Evolutionary conservation across 139 green algal genomes (phyloP), one percentile per base, ranked within the genome.

Genomic region (Parachlorella kessleri): DNA sequence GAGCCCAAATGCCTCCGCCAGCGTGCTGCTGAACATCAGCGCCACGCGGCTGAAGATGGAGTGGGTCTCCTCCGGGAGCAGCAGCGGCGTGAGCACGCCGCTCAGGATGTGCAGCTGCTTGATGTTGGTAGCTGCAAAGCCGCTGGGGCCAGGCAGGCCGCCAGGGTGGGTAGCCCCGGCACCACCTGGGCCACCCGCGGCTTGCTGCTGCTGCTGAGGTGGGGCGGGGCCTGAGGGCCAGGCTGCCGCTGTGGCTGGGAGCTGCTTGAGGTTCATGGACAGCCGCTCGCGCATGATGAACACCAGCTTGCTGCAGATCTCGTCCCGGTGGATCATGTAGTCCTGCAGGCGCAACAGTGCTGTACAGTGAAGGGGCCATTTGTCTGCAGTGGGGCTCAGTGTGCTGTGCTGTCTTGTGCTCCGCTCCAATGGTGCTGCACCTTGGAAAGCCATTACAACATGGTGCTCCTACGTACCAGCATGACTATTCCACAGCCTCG

Each of bases 241-340:
- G 26, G 28, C 38, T 18, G 86, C 84, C 2, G 86, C 81, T 41
- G 92, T 80, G 0, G 54, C 68, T 0, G 87, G 86, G 39, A 97
- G 87, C 71, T 88, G 70, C 66, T 85, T 84, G 26, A 89, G 68
- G 68, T 86, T 85, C 14, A 84, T 55, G n/a, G 42, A 69, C 6
- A 94, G 82, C 6, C 88, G 81, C 80, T 94, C 88, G 7, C 92
- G 88, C 92, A 98, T 98, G 82, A 98, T 98, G 68, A 90, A 82
- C n/a, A 98, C 92, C 66, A 98, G 86, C 90, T 98, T 98, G 85
- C 70, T 83, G 83, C 95, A 90, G 55, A 98, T 88, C 84, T 97
- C 91, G 53, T 90, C 84, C 54, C 89, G 84, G 83, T 98, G 94
- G 28, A 93, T 77, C 28, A 59, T 79, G 70, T 97, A 80, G 80